Percentiles rank a stretch among this genome's conserved stretches.
These are phyloP conservation scores for Eucalyptus polyanthemos DNA, from an alignment of 345 rosid genomes.

Conservation along the genomic window DNA sequence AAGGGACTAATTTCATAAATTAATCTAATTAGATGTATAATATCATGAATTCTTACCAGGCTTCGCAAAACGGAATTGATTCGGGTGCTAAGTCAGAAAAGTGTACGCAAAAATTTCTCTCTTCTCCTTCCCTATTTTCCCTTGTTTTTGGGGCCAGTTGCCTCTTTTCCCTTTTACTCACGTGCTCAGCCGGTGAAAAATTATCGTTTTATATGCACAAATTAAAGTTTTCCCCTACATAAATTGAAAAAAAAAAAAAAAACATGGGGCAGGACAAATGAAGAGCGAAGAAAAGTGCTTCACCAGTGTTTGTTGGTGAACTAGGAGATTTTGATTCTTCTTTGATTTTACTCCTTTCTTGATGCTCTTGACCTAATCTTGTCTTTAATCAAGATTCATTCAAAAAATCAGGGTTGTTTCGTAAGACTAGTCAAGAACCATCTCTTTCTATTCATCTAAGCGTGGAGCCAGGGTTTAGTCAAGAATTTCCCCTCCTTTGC, in stretches of 20 bases:
- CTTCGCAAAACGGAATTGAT: neutral
- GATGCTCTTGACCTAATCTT: neutral
- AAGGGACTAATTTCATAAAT: neutral
- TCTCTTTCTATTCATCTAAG: neutral
- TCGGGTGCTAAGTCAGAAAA: no score
- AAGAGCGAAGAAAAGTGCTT: no score
- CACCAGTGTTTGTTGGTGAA: no score
- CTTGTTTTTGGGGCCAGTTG: neutral
- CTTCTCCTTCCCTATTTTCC: neutral
- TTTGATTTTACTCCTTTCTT: neutral
- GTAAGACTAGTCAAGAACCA: neutral
- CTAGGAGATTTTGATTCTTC: neutral
- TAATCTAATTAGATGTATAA: neutral
- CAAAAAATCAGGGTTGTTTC: neutral
- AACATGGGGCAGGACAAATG: no score
- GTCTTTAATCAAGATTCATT: neutral
- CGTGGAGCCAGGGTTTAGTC: neutral
- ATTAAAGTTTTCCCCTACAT: no score
- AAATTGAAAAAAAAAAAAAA: no score
- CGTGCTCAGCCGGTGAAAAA: neutral
- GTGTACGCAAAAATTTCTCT: no score
- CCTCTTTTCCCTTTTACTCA: neutral
- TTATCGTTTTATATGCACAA: no score
- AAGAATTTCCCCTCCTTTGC: neutral
- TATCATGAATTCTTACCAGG: neutral